Base-by-base conservation (phyloP, 2,329 filamentous ascomycete species). In the Alternaria angustiovoidea region DNA sequence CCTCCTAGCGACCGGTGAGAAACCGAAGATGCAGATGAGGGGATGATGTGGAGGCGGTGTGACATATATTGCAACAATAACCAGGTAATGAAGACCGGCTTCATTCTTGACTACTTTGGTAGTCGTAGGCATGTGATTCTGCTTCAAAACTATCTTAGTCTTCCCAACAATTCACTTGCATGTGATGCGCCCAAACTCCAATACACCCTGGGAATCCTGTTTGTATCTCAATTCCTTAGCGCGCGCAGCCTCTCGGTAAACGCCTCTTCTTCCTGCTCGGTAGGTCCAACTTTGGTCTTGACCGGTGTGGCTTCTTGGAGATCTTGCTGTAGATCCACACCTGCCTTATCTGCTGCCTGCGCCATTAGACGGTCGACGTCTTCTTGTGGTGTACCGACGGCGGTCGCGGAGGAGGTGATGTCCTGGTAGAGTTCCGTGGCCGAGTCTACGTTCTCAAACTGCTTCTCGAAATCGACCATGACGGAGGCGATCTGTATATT, bases 301-400 rank as follows among this genome's bases (percentile, higher is more conserved):
- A 85, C 82, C 0, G 86, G 82, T 14, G 86, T 81, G 7, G 89
- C 85, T 12, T 81, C 81, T 57, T 83, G 82, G 79, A 96, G 88
- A 80, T 95, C 91, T 75, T 90, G 86, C 67, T 88, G 88, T 62
- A 96, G 83, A 79, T 95, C 91, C 53, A 97, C 87, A 54, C 93
- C 93, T 9, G 91, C 92, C 78, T 96, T 93, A 77, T 96, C 93
- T 64, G 93, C 93, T 43, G 95, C 87, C 80, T 96, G 91, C 65
- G 88, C 90, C 80, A 96, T 90, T 63, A 96, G 81, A 67, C 92
- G 89, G 78, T 96, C 93, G 2, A 96, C 92, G 68, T 94, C 92
- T 69, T 96, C 93, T 76, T 96, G 87, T 80, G 82, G 91, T 81
- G 81, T 94, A 78, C 83, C 91, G 76, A 82, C 90, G 72, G 79